Evolutionary conservation across 23 red algal species (phyloP).

Genomic region (Gracilaria gracilis): DNA sequence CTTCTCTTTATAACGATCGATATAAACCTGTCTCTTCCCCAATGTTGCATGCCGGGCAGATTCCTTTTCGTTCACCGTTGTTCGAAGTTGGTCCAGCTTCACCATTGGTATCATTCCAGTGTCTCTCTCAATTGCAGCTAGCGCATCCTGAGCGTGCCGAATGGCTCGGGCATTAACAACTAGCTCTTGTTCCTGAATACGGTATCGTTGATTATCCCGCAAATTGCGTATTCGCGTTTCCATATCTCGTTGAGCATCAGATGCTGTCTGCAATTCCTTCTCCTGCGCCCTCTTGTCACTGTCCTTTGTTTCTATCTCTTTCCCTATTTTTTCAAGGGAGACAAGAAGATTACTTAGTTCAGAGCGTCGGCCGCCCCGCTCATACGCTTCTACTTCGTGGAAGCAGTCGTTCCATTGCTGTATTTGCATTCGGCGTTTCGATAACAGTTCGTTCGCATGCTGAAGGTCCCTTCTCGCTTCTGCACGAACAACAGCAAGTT

Average conservation of each 20-base stretch:
- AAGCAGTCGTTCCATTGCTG: conserved; percentile 46
- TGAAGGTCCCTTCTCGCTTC: conserved; percentile 17
- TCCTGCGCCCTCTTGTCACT: conserved; percentile 63
- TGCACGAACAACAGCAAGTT: conserved; percentile 35
- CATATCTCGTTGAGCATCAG: conserved; percentile 51
- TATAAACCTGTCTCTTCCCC: conserved; percentile 51
- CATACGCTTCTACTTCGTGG: conserved; percentile 41
- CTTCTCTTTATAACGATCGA: conserved; percentile 53
- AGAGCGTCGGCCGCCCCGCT: conserved; percentile 41
- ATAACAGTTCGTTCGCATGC: conserved; percentile 32
- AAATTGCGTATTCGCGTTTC: conserved; percentile 71
- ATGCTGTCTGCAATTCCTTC: conserved; percentile 57
- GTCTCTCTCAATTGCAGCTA: conserved; percentile 32
- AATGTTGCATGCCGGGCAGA: conserved; percentile 8
- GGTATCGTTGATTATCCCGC: conserved; percentile 73
- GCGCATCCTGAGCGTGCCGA: conserved; percentile 40
- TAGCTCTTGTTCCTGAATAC: conserved; percentile 37
- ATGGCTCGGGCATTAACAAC: conserved; percentile 23
- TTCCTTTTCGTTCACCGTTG: conserved; percentile 22
- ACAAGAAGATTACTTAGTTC: conserved; percentile 34
- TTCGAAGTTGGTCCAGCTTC: conserved; percentile 28
- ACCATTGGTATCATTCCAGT: conserved; percentile 40
- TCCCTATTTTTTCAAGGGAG: conserved; percentile 33
- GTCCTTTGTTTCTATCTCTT: conserved; percentile 45
- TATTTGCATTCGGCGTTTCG: conserved; percentile 23